Evolutionary conservation across 495 filamentous ascomycete genomes (phyloP), one percentile per base, ranked within the genome.

Genomic region (Beverwykella pulmonaria): DNA sequence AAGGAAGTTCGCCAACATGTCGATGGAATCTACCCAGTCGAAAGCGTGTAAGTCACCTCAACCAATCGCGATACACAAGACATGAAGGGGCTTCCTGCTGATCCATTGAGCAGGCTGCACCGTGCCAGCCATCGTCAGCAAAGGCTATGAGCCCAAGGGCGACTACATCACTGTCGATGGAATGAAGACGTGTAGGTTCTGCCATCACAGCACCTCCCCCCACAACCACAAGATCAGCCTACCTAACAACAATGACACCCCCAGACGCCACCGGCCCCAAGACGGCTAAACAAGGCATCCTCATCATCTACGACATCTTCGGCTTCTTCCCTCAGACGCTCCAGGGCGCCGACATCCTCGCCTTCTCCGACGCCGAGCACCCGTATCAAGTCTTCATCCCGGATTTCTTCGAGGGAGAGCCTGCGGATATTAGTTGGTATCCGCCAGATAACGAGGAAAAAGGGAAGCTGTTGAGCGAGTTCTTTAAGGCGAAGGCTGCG

Each of bases 401-500:
- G 20, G 72, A 74, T 55, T 74, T 72, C 63, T 74, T 74, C 63
- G 72, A 74, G 19, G 72, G 72, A 57, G 36, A 63, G 48, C 53
- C 72, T 14, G 69, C 70, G 2, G 70, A 72, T 49, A 70, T 72
- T 53, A 62, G 53, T 25, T 74, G 72, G 72, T 74, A 74, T 30
- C 72, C 72, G 0, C 72, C 72, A 19, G 59, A 63, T 50, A 67
- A 48, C 30, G 57, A 71, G 20, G 91, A 96, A 73, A 92, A 97
- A 81, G 82, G 86, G 75, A 75, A 90, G 80, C 85, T 83, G 63
- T 80, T 98, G 7, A 84, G 84, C 53, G 81, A 81, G 26, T 97
- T 94, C 85, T 92, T 97, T 81, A 74, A 81, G 59, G 89, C 83
- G 67, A 80, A 85, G 68, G 90, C 86, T 22, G 83, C 86, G 0